Conservation (phyloP, 164 flowering plant genomes). For the Nymphaea colorata region DNA sequence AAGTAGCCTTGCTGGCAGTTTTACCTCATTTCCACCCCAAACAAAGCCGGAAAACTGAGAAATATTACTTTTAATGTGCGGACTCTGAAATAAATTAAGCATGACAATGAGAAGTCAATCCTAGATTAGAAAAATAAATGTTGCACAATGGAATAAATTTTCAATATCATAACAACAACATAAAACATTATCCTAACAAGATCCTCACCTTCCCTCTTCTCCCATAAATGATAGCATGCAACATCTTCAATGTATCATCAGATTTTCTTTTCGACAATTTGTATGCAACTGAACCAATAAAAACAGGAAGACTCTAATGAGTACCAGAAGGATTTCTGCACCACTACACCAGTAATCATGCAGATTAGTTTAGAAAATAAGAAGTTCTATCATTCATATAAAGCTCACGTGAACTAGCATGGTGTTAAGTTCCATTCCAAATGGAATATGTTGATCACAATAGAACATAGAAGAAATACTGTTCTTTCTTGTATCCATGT, state of each 20-base stretch:
- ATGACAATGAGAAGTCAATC: not conserved
- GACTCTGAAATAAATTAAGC: conserved; percentile 40
- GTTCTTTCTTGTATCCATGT: too few species aligned
- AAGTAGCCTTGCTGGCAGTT: not conserved
- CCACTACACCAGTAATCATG: too few species aligned
- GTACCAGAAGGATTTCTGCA: not conserved
- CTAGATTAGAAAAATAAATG: not conserved
- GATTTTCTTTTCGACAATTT: conserved; percentile 59
- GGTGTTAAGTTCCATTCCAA: not conserved
- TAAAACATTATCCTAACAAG: not conserved
- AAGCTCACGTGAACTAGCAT: not conserved
- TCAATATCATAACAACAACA: too few species aligned
- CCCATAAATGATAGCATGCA: conserved; percentile 66
- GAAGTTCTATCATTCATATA: not conserved
- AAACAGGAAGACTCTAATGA: not conserved
- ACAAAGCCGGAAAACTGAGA: conserved; percentile 87
- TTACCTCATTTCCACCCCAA: conserved; percentile 86
- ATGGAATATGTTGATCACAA: not conserved
- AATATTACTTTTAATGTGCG: conserved; percentile 55
- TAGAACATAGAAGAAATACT: not conserved
- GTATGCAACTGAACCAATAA: conserved; percentile 42
- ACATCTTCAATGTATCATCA: conserved; percentile 59
- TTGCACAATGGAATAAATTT: too few species aligned
- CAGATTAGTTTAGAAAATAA: too few species aligned
- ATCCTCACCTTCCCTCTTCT: conserved; percentile 72